These are phyloP conservation scores for Escallonia herrerae DNA, from an alignment of 129 eudicot genomes.

Conservation along the genomic window DNA sequence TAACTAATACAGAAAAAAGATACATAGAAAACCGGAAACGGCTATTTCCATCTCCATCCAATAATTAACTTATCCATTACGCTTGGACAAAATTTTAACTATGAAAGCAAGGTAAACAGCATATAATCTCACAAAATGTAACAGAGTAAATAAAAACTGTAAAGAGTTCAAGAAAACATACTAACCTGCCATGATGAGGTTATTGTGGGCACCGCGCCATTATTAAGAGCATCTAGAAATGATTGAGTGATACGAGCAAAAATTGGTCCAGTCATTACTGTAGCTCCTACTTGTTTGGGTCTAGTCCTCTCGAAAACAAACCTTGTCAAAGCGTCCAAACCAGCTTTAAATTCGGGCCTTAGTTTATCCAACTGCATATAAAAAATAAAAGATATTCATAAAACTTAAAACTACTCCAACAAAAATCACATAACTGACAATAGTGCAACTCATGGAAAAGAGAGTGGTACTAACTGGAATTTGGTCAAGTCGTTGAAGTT, in stretches of 20 bases:
- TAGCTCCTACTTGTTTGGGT: constrained; percentile 90
- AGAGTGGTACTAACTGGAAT: constrained; percentile 52
- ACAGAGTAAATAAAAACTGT: background rate
- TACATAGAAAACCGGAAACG: too few relatives aligned
- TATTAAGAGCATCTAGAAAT: constrained; percentile 92
- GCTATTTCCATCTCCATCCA: too few relatives aligned
- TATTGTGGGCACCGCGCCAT: constrained; percentile 97
- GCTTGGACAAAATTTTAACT: too few relatives aligned
- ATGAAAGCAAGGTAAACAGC: background rate
- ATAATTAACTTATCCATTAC: too few relatives aligned
- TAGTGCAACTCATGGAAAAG: background rate
- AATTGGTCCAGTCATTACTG: constrained; percentile 93
- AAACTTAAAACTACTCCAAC: background rate
- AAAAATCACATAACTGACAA: background rate
- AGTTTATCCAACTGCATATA: constrained; percentile 59
- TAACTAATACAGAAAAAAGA: too few relatives aligned
- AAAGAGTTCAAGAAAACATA: background rate
- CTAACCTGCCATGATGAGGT: constrained; percentile 99
- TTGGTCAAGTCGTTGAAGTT: constrained; percentile 89
- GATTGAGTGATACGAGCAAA: constrained; percentile 94
- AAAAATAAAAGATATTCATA: background rate
- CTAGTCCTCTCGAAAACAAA: constrained; percentile 97
- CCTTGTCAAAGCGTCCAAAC: constrained; percentile 82
- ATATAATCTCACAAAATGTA: background rate
- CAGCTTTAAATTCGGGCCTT: constrained; percentile 92